Evolutionary conservation across 2,329 filamentous ascomycete species (phyloP).

Genomic region (Hypoxylon sp.): DNA sequence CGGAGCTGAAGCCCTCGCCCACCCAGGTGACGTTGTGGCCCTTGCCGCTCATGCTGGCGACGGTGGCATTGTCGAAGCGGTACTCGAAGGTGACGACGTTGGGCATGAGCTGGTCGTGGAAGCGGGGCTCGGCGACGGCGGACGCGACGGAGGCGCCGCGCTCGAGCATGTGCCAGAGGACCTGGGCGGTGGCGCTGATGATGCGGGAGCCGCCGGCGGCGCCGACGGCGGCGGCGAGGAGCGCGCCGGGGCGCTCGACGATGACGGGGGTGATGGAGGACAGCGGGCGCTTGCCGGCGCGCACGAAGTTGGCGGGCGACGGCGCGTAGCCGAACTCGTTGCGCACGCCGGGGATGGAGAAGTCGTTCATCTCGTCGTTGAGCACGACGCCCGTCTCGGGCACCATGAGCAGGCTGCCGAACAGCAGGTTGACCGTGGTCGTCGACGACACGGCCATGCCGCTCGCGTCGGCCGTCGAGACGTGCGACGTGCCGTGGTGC

Average conservation of each 20-base stretch:
- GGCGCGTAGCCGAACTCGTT: constrained; percentile 90
- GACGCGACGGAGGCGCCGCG: constrained; percentile 63
- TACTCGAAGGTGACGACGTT: constrained; percentile 74
- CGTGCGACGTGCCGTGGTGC: constrained; percentile 76
- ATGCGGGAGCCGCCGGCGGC: constrained; percentile 85
- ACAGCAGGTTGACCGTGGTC: constrained; percentile 87
- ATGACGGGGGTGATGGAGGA: constrained; percentile 85
- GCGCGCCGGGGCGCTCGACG: constrained; percentile 60
- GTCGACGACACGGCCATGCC: constrained; percentile 84
- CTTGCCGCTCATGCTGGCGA: constrained; percentile 65
- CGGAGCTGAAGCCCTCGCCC: constrained; percentile 68
- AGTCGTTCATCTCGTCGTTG: constrained; percentile 78
- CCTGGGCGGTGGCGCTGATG: constrained; percentile 79
- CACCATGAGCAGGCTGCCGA: constrained; percentile 80
- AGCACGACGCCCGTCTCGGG: constrained; percentile 85
- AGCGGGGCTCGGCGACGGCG: constrained; percentile 70
- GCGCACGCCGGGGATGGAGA: constrained; percentile 78
- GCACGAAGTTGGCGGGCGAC: constrained; percentile 80
- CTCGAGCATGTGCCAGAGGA: constrained; percentile 76
- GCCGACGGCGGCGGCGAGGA: constrained; percentile 73
- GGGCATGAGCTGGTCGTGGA: constrained; percentile 86
- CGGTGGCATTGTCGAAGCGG: constrained; percentile 69
- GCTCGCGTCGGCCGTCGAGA: constrained; percentile 73
- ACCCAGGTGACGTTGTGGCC: constrained; percentile 80
- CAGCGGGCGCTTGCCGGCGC: constrained; percentile 80